Conservation (phyloP, 208 protist genomes). For the Crithidia mellificae region DNA sequence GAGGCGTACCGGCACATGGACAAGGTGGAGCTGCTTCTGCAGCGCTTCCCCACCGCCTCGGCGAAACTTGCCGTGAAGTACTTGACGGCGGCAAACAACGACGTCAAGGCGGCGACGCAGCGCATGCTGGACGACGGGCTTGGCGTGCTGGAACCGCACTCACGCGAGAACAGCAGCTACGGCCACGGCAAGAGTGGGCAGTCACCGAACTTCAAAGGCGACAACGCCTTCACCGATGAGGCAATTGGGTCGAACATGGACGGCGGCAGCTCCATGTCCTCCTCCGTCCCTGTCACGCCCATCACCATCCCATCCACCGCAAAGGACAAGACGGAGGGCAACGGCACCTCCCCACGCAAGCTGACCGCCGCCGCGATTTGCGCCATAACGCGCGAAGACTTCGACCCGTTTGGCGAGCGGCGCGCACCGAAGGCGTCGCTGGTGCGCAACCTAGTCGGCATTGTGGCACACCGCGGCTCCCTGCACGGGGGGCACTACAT, state of each 20-base stretch:
- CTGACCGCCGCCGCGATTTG: conserved; percentile 12
- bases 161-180: conserved; percentile 23
- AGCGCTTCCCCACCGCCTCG: conserved; percentile 40
- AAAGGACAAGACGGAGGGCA: neutral
- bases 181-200: neutral
- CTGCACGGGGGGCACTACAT: conserved; percentile 88
- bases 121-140: conserved; percentile 30
- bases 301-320: neutral
- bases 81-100: conserved; percentile 24
- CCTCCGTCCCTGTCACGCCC: conserved; percentile 9
- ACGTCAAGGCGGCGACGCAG: conserved; percentile 33
- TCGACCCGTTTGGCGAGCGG: conserved; percentile 43
- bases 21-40: conserved; percentile 34
- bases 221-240: conserved; percentile 10
- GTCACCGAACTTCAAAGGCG: conserved; percentile 1
- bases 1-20: conserved; percentile 37
- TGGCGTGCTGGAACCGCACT: conserved; percentile 11
- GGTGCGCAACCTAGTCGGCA: conserved; percentile 64
- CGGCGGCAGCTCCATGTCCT: conserved; percentile 18
- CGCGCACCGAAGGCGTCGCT: conserved; percentile 36
- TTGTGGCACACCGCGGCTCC: conserved; percentile 82
- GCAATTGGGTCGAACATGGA: conserved; percentile 17
- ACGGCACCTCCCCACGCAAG: neutral
- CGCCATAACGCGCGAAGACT: conserved; percentile 22
- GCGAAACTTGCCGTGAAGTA: conserved; percentile 22